Evolutionary conservation across 164 flowering plant species (phyloP).

Genomic region (Piper betle): DNA sequence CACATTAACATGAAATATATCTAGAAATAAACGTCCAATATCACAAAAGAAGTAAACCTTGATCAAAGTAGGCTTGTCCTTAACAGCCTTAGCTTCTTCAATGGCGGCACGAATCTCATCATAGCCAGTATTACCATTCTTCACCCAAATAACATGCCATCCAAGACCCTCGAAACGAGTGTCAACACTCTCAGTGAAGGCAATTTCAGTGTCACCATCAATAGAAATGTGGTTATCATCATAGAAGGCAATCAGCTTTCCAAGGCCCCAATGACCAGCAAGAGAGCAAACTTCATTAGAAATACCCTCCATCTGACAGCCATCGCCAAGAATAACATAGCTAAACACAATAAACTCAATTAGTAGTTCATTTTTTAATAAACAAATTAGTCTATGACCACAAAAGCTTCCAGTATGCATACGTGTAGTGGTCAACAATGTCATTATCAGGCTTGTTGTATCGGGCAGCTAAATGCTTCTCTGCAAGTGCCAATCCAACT

Average conservation of each 20-base stretch:
- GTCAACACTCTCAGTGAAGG: conserved; percentile 86
- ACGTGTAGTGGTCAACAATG: conserved; percentile 98
- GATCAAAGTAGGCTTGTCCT: conserved; percentile 86
- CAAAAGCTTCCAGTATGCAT: conserved; percentile 2
- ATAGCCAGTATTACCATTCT: conserved; percentile 92
- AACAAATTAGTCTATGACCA: background rate
- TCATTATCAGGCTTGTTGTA: conserved; percentile 80
- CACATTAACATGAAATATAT: too few relatives aligned
- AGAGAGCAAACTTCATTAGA: conserved; percentile 87
- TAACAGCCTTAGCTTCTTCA: conserved; percentile 84
- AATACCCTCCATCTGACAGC: conserved; percentile 98
- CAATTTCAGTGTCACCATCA: conserved; percentile 93
- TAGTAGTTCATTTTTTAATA: background rate
- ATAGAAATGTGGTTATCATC: conserved; percentile 97
- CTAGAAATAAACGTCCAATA: background rate
- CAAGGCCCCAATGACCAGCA: conserved; percentile 98
- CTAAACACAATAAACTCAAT: conserved; percentile 16
- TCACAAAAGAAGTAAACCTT: conserved; percentile 36
- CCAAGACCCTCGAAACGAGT: conserved; percentile 91
- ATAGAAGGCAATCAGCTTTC: conserved; percentile 94
- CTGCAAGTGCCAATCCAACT: conserved; percentile 96
- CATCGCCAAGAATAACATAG: conserved; percentile 82
- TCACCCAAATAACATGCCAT: conserved; percentile 97
- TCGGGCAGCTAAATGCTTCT: conserved; percentile 96
- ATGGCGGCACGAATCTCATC: conserved; percentile 98